These are phyloP conservation scores for Discostella stelligera DNA, from an alignment of 352 stramenopile species.

Conservation along the genomic window DNA sequence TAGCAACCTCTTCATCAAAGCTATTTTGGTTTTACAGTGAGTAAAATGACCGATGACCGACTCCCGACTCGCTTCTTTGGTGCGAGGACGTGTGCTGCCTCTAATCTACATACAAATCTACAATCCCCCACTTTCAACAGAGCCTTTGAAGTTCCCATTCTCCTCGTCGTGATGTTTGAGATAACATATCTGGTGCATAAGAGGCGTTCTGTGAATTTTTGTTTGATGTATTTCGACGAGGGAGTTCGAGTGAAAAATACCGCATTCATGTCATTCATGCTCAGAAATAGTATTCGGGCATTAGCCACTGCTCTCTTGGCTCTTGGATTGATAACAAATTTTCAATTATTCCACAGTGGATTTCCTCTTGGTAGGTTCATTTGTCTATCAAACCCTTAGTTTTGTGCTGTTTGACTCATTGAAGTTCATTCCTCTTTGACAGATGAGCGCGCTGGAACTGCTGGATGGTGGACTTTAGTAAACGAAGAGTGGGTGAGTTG, in stretches of 20 bases:
- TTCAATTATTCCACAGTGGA: slow-evolving; percentile 52
- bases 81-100: too few relatives aligned
- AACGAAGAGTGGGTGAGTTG: slow-evolving; percentile 28
- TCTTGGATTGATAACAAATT: slow-evolving; percentile 63
- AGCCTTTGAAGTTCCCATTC: slow-evolving; percentile 44
- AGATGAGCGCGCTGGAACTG: slow-evolving; percentile 40
- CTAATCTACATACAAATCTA: too few relatives aligned
- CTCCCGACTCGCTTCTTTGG: too few relatives aligned
- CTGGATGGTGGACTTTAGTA: slow-evolving; percentile 57
- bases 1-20: slow-evolving; percentile 30
- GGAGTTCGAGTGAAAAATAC: slow-evolving; percentile 48
- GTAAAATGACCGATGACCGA: background rate
- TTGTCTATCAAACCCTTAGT: background rate
- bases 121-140: background rate
- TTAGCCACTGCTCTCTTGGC: slow-evolving; percentile 50
- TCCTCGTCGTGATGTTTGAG: slow-evolving; percentile 59
- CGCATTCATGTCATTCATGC: slow-evolving; percentile 39
- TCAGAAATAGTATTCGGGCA: slow-evolving; percentile 56
- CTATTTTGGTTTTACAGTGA: slow-evolving; percentile 43
- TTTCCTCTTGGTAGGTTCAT: slow-evolving; percentile 6
- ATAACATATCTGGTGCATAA: slow-evolving; percentile 71
- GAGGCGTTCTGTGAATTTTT: slow-evolving; percentile 58
- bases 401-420: background rate
- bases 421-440: too few relatives aligned
- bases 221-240: slow-evolving; percentile 63